phyloP scores from a whole-genome alignment of 2,329 filamentous ascomycete species.

The Biscogniauxia sp. region DNA sequence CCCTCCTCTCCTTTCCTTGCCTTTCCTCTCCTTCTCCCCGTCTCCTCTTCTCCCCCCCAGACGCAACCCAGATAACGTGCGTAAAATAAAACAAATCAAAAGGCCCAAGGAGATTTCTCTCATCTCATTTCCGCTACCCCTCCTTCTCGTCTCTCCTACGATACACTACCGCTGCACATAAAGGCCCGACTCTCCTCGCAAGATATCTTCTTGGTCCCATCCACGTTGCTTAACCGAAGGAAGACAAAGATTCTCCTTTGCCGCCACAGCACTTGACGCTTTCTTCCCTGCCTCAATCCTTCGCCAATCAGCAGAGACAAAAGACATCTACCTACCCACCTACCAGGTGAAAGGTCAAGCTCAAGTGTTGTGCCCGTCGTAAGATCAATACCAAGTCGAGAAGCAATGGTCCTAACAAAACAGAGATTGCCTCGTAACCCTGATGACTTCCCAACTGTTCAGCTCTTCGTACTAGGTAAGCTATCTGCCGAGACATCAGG shows the following conservation, averaged over 20 bases:
- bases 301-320: conserved; percentile 3
- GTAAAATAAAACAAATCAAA: too few relatives aligned
- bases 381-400: conserved; percentile 40
- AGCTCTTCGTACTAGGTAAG: conserved; percentile 82
- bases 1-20: background rate
- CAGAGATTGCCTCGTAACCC: conserved; percentile 56
- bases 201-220: conserved; percentile 8
- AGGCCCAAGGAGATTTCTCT: background rate
- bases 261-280: conserved; percentile 17
- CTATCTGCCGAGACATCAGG: conserved; percentile 15
- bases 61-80: background rate
- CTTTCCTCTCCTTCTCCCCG: background rate
- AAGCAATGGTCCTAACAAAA: conserved; percentile 52
- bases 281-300: background rate
- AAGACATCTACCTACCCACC: background rate
- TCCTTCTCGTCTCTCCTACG: background rate
- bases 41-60: background rate
- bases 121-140: background rate
- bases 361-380: conserved; percentile 42
- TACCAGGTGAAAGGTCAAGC: background rate
- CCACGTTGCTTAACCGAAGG: conserved; percentile 4
- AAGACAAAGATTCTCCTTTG: conserved; percentile 16
- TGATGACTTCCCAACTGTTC: conserved; percentile 75
- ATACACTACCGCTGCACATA: background rate
- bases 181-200: conserved; percentile 3